Percentiles rank a stretch among this genome's conserved stretches.
Evolutionary conservation across 2,329 filamentous ascomycete species (phyloP).

Genomic region (Curvularia spicifera): DNA sequence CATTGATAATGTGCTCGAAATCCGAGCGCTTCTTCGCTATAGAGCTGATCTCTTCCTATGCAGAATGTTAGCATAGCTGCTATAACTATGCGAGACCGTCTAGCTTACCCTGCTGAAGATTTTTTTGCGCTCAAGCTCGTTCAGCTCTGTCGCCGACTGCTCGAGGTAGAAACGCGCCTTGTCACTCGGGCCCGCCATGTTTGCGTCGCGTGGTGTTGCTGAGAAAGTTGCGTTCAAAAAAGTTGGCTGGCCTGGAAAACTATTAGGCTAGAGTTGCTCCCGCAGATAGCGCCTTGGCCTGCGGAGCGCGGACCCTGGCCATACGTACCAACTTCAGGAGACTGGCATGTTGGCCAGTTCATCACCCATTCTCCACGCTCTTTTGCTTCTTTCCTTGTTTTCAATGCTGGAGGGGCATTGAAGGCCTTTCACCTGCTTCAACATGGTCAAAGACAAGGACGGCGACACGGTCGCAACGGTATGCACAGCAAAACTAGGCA

Average conservation of each 20-base stretch:
- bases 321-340: conserved; percentile 38
- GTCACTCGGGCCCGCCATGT: conserved; percentile 84
- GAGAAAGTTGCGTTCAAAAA: conserved; percentile 26
- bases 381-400: conserved; percentile 34
- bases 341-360: conserved; percentile 24
- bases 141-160: conserved; percentile 87
- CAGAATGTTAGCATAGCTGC: conserved; percentile 12
- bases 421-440: conserved; percentile 14
- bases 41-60: conserved; percentile 82
- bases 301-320: conserved; percentile 29
- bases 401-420: conserved; percentile 21
- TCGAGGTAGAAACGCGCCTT: conserved; percentile 96
- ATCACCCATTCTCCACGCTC: conserved; percentile 35
- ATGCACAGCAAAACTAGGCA: conserved; percentile 35
- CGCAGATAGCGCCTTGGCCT: conserved; percentile 32
- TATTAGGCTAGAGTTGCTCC: conserved; percentile 27
- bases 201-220: conserved; percentile 26
- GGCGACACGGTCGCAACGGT: conserved; percentile 68
- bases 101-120: conserved; percentile 77
- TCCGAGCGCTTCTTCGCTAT: conserved; percentile 91
- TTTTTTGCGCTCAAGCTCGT: conserved; percentile 88
- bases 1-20: conserved; percentile 89
- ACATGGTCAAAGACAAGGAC: conserved; percentile 68
- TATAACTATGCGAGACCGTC: not conserved
- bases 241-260: conserved; percentile 25